Percentiles rank a stretch among this genome's conserved stretches.
These are phyloP conservation scores for Aphanocladium album DNA, from an alignment of 2,329 filamentous ascomycete genomes.

Conservation along the genomic window DNA sequence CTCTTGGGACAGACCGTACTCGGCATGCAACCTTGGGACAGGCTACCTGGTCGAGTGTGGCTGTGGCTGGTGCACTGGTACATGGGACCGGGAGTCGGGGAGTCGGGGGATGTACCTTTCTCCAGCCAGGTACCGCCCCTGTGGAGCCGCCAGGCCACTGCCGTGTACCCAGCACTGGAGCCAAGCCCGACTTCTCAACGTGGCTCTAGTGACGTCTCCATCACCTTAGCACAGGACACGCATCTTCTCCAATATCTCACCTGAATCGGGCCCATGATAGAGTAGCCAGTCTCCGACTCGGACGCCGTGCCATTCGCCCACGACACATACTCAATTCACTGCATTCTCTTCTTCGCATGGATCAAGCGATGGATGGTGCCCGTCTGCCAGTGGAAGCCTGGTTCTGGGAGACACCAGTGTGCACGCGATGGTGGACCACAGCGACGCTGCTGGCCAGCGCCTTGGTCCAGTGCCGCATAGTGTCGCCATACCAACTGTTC, in stretches of 20 bases:
- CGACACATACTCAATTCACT: background rate
- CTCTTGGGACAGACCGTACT: too few relatives aligned
- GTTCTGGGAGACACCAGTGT: slow-evolving; percentile 98
- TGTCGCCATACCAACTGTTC: slow-evolving; percentile 93
- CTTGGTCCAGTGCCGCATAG: slow-evolving; percentile 85
- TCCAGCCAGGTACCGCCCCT: background rate
- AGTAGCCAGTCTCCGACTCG: background rate
- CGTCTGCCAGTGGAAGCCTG: slow-evolving; percentile 85
- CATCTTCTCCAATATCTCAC: slow-evolving; percentile 2
- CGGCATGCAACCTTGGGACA: too few relatives aligned
- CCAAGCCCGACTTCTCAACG: background rate
- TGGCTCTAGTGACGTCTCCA: slow-evolving; percentile 12
- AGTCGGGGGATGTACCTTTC: background rate
- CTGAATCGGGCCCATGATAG: background rate
- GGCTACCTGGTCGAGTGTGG: background rate
- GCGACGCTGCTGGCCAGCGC: slow-evolving; percentile 83
- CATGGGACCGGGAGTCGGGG: background rate
- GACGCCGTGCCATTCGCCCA: background rate
- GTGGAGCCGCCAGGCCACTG: background rate
- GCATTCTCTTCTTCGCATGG: slow-evolving; percentile 35
- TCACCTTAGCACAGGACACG: slow-evolving; percentile 1
- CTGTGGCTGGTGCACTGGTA: background rate
- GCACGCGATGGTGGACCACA: slow-evolving; percentile 95
- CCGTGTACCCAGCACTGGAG: background rate
- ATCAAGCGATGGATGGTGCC: slow-evolving; percentile 56